Evolutionary conservation across 2,329 filamentous ascomycete genomes (phyloP).

Genomic region (Aspergillus tubingensis): DNA sequence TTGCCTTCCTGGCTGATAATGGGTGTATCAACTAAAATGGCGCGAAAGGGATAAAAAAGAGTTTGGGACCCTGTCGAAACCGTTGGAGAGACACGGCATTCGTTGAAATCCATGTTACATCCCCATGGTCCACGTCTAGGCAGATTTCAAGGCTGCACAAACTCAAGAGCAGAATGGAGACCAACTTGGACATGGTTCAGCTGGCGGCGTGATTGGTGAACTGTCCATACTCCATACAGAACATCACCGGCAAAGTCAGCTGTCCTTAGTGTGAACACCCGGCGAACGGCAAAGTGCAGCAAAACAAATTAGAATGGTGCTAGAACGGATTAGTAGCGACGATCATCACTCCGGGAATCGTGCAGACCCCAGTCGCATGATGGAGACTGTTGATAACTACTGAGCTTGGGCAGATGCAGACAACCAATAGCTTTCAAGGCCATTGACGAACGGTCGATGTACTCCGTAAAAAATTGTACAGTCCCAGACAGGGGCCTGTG

Average conservation of each 20-base stretch:
- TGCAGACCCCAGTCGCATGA: slow-evolving; percentile 41
- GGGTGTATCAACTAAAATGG: slow-evolving; percentile 27
- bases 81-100: slow-evolving; percentile 30
- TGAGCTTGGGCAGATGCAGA: slow-evolving; percentile 29
- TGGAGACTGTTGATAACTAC: slow-evolving; percentile 30
- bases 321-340: slow-evolving; percentile 35
- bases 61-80: slow-evolving; percentile 22
- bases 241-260: slow-evolving; percentile 31
- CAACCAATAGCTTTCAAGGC: slow-evolving; percentile 24
- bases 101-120: slow-evolving; percentile 34
- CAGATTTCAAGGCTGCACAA: slow-evolving; percentile 26
- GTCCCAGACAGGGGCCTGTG: slow-evolving; percentile 17
- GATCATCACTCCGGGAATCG: slow-evolving; percentile 34
- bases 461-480: slow-evolving; percentile 7
- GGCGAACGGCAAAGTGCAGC: slow-evolving; percentile 36
- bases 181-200: slow-evolving; percentile 21
- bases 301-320: slow-evolving; percentile 39
- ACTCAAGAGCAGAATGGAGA: slow-evolving; percentile 25
- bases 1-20: slow-evolving; percentile 22
- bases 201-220: slow-evolving; percentile 14
- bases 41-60: slow-evolving; percentile 11
- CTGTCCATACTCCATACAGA: slow-evolving; percentile 28
- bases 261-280: slow-evolving; percentile 34
- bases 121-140: slow-evolving; percentile 24
- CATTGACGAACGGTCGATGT: slow-evolving; percentile 17